Evolutionary conservation across 1,284 basidiomycete species (phyloP), one percentile per base, ranked within the genome.

Genomic region (Trichosporon sp.): DNA sequence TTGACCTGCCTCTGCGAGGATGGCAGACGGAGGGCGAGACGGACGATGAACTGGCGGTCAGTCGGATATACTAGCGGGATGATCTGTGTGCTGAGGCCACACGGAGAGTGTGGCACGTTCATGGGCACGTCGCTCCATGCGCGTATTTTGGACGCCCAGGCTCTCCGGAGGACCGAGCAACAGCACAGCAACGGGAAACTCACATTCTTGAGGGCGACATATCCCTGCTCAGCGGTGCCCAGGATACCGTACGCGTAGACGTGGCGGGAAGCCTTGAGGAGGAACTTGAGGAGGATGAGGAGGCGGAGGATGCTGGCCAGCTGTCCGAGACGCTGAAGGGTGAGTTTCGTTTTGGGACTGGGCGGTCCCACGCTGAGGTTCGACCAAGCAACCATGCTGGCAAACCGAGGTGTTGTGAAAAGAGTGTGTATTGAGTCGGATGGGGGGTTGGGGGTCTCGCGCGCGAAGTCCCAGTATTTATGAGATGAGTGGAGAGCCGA

Each of bases 211-310:
- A 78, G 44, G 1, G 64, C 66, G 4, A 62, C 66, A 44, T 77
- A 74, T 2, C 79, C 62, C 66, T 81, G 78, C 18, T 68, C 51
- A 9, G 68, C 53, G 18, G 76, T 76, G 15, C 80, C 78, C 1
- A 72, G 13, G 15, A 91, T 67, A 0, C 92, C 92, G 66, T 91
- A 85, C 0, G 92, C 93, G 23, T 88, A 86, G n/a, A 94, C 75
- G 81, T 95, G 92, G 32, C 92, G 86, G 67, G 73, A 78, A 2
- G 68, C 70, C 56, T 73, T 68, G 21, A 79, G 47, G 56, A 80
- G 58, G 27, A 75, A 66, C 67, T 70, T 71, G 53, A 65, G 21
- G 34, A 73, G 31, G 38, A 73, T 21, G 31, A 70, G 9, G 53
- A 73, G 63, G 18, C 70, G 70, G 62, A 71, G 9, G 25, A 71